Percentiles rank a stretch among this genome's conserved stretches.
These are phyloP conservation scores for Dianthus caryophyllus DNA, from an alignment of 148 eudicot genomes.

Conservation along the genomic window DNA sequence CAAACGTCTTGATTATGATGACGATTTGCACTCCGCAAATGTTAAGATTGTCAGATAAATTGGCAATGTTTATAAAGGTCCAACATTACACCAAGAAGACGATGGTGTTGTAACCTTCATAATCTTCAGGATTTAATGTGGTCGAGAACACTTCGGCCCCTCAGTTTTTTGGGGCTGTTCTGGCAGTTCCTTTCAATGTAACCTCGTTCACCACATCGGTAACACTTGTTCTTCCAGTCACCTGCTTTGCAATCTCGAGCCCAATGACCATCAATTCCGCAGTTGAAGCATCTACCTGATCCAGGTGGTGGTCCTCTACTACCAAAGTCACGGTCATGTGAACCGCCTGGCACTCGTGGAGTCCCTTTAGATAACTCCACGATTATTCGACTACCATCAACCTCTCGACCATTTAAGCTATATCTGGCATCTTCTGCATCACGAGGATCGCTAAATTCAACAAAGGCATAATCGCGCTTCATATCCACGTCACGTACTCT, in stretches of 20 bases:
- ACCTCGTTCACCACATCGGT: slow-evolving; percentile 93
- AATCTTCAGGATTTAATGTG: too few relatives aligned
- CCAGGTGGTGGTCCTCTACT: slow-evolving; percentile 92
- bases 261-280: slow-evolving; percentile 98
- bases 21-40: too few relatives aligned
- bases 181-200: slow-evolving; percentile 86
- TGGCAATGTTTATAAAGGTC: too few relatives aligned
- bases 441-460: slow-evolving; percentile 86
- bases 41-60: too few relatives aligned
- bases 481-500: slow-evolving; percentile 99
- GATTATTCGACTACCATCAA: slow-evolving; percentile 72
- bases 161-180: slow-evolving; percentile 76
- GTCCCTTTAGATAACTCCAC: slow-evolving; percentile 83
- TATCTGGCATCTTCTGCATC: slow-evolving; percentile 97
- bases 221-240: slow-evolving; percentile 96
- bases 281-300: slow-evolving; percentile 87
- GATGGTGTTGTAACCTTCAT: too few relatives aligned
- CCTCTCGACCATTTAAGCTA: slow-evolving; percentile 64
- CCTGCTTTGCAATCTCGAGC: slow-evolving; percentile 95
- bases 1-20: too few relatives aligned
- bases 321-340: slow-evolving; percentile 55
- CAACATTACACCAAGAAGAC: too few relatives aligned
- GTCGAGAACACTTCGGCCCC: too few relatives aligned
- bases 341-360: slow-evolving; percentile 82
- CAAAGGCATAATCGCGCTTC: slow-evolving; percentile 97